Evolutionary conservation across 192 early-diverging fungal genomes (phyloP).

Genomic region (Entophlyctis luteolus): DNA sequence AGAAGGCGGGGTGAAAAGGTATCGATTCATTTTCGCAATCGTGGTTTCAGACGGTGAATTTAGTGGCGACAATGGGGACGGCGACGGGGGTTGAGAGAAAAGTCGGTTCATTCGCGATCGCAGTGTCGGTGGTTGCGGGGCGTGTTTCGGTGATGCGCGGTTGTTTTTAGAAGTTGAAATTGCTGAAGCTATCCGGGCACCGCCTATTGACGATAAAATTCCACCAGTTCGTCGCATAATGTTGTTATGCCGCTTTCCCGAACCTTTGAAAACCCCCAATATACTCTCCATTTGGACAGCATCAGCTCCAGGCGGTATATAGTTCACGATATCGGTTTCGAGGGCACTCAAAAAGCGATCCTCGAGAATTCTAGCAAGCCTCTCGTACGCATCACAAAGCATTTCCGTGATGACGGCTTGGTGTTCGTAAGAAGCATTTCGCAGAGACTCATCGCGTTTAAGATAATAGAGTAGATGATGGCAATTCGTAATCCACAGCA

Average conservation of each 20-base stretch:
- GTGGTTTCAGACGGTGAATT: no score
- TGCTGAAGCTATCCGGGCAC: not conserved
- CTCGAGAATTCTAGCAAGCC: conserved; percentile 15
- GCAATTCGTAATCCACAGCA: conserved; percentile 84
- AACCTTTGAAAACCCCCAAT: conserved; percentile 4
- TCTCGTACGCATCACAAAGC: conserved; percentile 51
- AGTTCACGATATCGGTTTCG: conserved; percentile 21
- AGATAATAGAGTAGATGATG: conserved; percentile 80
- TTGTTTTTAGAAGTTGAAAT: not conserved
- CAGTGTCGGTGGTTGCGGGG: no score
- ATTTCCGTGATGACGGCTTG: conserved; percentile 81
- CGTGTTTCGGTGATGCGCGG: not conserved
- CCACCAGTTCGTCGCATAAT: conserved; percentile 15
- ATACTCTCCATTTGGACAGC: conserved; percentile 19
- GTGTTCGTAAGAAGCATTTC: conserved; percentile 61
- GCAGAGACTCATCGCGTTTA: conserved; percentile 77
- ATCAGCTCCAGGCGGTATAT: not conserved
- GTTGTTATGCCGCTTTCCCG: conserved; percentile 11
- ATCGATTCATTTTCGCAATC: not conserved
- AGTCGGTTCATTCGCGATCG: no score
- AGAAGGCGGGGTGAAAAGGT: not conserved
- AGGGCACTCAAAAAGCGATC: conserved; percentile 1
- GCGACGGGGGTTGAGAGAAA: no score
- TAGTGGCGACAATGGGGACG: conserved; percentile 24
- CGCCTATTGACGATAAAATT: conserved; percentile 5